Conservation (phyloP, 495 filamentous ascomycete species). For the Oidiodendron maius region DNA sequence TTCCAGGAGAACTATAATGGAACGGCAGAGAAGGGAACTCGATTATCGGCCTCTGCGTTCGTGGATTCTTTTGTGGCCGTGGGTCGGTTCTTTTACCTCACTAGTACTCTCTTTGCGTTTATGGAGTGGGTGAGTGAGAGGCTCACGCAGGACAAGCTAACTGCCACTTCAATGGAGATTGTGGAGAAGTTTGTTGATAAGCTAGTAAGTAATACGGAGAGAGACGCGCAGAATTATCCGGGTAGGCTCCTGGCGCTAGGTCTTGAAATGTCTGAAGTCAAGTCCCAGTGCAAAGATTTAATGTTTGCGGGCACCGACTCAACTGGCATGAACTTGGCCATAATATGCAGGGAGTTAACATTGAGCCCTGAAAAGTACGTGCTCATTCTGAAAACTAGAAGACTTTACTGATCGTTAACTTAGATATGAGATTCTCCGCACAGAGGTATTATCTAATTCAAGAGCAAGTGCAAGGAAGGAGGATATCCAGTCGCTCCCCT, state of each 20-base stretch:
- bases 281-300: slow-evolving; percentile 38
- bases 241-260: slow-evolving; percentile 37
- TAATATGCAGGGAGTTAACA: slow-evolving; percentile 34
- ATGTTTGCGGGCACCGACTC: slow-evolving; percentile 38
- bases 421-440: slow-evolving; percentile 31
- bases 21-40: slow-evolving; percentile 25
- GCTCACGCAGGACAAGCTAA: slow-evolving; percentile 22
- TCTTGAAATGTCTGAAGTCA: slow-evolving; percentile 33
- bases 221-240: slow-evolving; percentile 34
- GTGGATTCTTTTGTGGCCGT: slow-evolving; percentile 42
- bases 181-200: slow-evolving; percentile 34
- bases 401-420: background rate
- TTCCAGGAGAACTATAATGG: slow-evolving; percentile 40
- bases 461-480: slow-evolving; percentile 10
- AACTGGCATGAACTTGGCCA: slow-evolving; percentile 38
- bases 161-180: slow-evolving; percentile 24
- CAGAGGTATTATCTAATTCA: slow-evolving; percentile 26
- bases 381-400: background rate
- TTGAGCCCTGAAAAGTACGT: slow-evolving; percentile 37
- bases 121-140: slow-evolving; percentile 27
- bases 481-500: slow-evolving; percentile 30
- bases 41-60: slow-evolving; percentile 31
- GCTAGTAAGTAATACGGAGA: slow-evolving; percentile 11
- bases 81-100: slow-evolving; percentile 42
- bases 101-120: slow-evolving; percentile 29